These are phyloP conservation scores for Fusarium sp. DNA, from an alignment of 2,329 filamentous ascomycete species.

Conservation along the genomic window DNA sequence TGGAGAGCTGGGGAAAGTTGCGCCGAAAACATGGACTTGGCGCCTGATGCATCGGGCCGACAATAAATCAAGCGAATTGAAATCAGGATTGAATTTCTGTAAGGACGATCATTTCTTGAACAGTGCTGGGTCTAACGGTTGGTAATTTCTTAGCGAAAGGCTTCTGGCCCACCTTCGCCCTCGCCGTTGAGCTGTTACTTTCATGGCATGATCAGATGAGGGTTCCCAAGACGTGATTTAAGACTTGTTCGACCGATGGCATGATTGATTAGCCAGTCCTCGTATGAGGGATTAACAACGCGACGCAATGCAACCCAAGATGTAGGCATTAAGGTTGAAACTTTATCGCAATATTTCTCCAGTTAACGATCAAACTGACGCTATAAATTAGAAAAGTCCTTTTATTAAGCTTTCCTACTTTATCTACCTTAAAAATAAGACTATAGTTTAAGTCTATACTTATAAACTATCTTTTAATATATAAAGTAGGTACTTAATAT, in stretches of 20 bases:
- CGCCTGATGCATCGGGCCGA: slow-evolving; percentile 9
- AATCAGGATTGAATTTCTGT: background rate
- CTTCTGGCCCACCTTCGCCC: background rate
- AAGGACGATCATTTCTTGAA: background rate
- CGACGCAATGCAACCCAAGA: background rate
- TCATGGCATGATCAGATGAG: too few species aligned
- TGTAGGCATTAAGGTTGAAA: too few species aligned
- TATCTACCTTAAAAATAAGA: too few species aligned
- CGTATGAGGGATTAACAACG: background rate
- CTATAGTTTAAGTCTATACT: too few species aligned
- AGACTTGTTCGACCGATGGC: background rate
- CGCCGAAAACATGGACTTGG: slow-evolving; percentile 6
- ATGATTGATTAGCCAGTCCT: background rate
- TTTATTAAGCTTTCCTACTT: too few species aligned
- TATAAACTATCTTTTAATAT: too few species aligned
- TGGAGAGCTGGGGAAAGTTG: background rate
- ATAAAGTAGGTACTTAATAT: too few species aligned
- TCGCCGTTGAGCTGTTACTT: background rate
- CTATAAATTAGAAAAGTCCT: too few species aligned
- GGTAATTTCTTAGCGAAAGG: background rate
- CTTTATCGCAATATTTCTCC: too few species aligned
- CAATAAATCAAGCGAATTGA: background rate
- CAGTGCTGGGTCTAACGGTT: background rate
- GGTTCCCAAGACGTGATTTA: too few species aligned
- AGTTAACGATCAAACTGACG: too few species aligned